A percentile compares a stretch with the other conserved stretches of the same genome.
These are phyloP conservation scores for Sicyos baderoa DNA, from an alignment of 306 rosid genomes.

Conservation along the genomic window DNA sequence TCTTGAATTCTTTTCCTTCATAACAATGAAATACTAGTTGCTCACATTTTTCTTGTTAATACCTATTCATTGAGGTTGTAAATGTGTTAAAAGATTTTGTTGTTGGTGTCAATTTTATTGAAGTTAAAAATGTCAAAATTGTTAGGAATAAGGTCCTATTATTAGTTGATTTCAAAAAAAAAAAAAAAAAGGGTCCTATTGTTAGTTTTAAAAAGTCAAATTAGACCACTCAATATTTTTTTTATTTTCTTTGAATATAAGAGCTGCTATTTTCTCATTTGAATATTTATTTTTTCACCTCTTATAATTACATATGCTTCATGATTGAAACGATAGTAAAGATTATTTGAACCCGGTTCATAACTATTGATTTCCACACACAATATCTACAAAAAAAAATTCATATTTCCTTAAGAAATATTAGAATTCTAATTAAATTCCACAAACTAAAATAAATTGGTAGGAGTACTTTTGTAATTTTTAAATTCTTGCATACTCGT, in stretches of 20 bases:
- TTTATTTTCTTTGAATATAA: not conserved
- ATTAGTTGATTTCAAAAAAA: no score
- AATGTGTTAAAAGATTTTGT: not conserved
- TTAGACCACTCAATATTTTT: not conserved
- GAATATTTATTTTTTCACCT: not conserved
- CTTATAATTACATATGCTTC: not conserved
- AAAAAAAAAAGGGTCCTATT: no score
- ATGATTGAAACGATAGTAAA: no score
- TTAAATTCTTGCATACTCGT: no score
- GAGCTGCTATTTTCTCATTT: not conserved
- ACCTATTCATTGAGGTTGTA: not conserved
- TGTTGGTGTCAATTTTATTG: not conserved
- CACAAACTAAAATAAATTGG: no score
- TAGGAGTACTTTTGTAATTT: no score
- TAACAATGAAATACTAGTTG: not conserved
- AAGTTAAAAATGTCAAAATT: not conserved
- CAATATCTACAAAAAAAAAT: no score
- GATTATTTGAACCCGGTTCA: no score
- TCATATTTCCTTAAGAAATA: no score
- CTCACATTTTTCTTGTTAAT: not conserved
- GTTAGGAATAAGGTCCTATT: not conserved
- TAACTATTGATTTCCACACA: no score
- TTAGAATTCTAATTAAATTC: no score
- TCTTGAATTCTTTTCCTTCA: conserved; percentile 11
- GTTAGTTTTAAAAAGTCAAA: not conserved